A percentile compares a stretch with the other conserved stretches of the same genome.
Conservation (phyloP, 1,139 yeast species). For the Yamadazyma sp. region DNA sequence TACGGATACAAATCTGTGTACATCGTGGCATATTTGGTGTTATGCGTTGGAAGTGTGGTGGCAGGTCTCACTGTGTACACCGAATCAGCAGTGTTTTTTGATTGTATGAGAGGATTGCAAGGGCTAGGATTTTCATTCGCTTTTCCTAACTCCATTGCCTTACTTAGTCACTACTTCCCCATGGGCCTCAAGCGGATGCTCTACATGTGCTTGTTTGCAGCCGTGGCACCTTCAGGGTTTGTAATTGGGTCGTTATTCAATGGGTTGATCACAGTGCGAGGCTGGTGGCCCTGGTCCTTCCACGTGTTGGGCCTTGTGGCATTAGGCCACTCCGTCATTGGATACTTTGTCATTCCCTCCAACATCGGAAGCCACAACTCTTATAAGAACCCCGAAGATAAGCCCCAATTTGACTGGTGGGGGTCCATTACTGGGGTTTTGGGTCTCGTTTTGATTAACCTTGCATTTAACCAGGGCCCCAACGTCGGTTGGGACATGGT, state of each 20-base stretch:
- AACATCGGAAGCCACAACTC: constrained; percentile 23
- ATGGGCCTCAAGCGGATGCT: constrained; percentile 39
- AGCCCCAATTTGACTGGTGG: constrained; percentile 40
- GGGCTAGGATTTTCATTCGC: constrained; percentile 61
- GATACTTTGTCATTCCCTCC: constrained; percentile 45
- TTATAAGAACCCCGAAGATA: constrained; percentile 10
- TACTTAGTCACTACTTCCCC: constrained; percentile 53
- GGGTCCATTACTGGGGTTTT: constrained; percentile 36
- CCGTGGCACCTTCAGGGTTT: constrained; percentile 61
- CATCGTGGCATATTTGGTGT: constrained; percentile 49
- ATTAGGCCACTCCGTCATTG: constrained; percentile 25
- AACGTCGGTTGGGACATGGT: constrained; percentile 54
- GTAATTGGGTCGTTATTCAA: constrained; percentile 50
- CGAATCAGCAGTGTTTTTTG: constrained; percentile 42
- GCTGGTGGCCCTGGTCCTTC: constrained; percentile 60
- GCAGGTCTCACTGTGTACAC: constrained; percentile 52
- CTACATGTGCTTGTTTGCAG: constrained; percentile 52
- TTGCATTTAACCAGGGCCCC: constrained; percentile 66
- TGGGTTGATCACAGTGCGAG: constrained; percentile 39
- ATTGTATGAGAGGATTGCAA: constrained; percentile 54
- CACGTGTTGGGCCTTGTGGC: constrained; percentile 47
- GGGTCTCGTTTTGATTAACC: constrained; percentile 51
- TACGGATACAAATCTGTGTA: constrained; percentile 55
- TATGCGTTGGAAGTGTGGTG: constrained; percentile 48
- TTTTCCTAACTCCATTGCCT: constrained; percentile 58